Conservation (phyloP, 2,329 filamentous ascomycete genomes). For the Blastomyces emzantsi region DNA sequence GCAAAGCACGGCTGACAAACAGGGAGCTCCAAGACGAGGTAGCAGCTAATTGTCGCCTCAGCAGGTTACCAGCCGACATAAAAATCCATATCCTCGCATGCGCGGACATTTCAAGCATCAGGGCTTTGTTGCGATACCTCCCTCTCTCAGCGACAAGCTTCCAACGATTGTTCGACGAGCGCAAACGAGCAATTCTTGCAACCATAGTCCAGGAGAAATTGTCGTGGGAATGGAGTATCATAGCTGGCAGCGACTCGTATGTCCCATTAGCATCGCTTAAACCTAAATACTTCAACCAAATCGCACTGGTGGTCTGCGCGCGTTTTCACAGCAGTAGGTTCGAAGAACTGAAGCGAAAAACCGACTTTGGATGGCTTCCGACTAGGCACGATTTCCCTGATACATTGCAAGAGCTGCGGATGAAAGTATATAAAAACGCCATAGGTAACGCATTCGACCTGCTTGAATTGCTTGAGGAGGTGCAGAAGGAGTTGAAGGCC, state of each 20-base stretch:
- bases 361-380: not conserved
- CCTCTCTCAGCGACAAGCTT: conserved; percentile 1
- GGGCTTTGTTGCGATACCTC: conserved; percentile 7
- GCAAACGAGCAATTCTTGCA: conserved; percentile 2
- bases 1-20: not conserved
- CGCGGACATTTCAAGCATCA: not conserved
- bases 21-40: conserved; percentile 4
- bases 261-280: conserved; percentile 3
- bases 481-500: not conserved
- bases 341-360: not conserved
- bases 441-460: not conserved
- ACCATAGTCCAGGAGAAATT: conserved; percentile 4
- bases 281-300: not conserved
- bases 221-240: conserved; percentile 5
- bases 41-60: conserved; percentile 1
- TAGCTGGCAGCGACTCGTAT: not conserved
- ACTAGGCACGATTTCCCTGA: not conserved
- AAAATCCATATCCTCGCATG: conserved; percentile 6
- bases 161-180: not conserved
- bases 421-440: not conserved
- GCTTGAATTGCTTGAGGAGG: conserved; percentile 5
- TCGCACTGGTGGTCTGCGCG: conserved; percentile 2
- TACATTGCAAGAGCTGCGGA: not conserved
- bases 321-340: not conserved
- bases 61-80: conserved; percentile 2